These are phyloP conservation scores for Nicotiana otophora DNA, from an alignment of 257 asterid species.

Conservation along the genomic window DNA sequence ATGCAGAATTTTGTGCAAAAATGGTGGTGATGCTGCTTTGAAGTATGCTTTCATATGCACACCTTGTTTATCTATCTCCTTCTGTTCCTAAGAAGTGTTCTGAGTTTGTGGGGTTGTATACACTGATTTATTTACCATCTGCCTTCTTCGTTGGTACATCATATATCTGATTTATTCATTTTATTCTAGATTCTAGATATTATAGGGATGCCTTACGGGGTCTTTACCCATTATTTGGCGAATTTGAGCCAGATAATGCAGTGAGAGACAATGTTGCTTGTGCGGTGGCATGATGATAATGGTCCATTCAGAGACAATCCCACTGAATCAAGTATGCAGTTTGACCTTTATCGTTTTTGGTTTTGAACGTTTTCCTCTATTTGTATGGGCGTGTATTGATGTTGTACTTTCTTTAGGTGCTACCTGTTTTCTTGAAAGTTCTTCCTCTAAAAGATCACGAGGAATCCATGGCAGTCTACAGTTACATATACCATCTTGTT, in stretches of 20 bases:
- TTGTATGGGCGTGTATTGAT: neutral
- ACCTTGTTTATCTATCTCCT: neutral
- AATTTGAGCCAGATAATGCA: slow-evolving; percentile 91
- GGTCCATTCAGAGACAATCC: slow-evolving; percentile 80
- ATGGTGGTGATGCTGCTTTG: slow-evolving; percentile 73
- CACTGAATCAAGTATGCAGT: slow-evolving; percentile 67
- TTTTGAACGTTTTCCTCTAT: neutral
- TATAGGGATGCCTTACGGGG: slow-evolving; percentile 57
- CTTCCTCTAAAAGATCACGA: slow-evolving; percentile 92
- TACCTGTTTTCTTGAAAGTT: slow-evolving; percentile 81
- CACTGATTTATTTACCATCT: neutral
- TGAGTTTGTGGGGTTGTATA: neutral
- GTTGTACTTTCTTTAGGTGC: slow-evolving; percentile 40
- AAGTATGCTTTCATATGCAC: slow-evolving; percentile 55
- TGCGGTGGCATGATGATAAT: slow-evolving; percentile 98
- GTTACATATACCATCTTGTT: slow-evolving; percentile 81
- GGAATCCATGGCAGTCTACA: slow-evolving; percentile 78
- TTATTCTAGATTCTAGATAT: slow-evolving; percentile 37
- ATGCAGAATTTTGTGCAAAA: slow-evolving; percentile 99
- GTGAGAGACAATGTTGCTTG: slow-evolving; percentile 98
- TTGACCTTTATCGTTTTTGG: neutral
- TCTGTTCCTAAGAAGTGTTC: neutral
- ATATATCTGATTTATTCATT: neutral
- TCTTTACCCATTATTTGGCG: slow-evolving; percentile 83
- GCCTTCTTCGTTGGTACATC: neutral